Evolutionary conservation across 331 rosid genomes (phyloP).

Genomic region (Quercus phellos): DNA sequence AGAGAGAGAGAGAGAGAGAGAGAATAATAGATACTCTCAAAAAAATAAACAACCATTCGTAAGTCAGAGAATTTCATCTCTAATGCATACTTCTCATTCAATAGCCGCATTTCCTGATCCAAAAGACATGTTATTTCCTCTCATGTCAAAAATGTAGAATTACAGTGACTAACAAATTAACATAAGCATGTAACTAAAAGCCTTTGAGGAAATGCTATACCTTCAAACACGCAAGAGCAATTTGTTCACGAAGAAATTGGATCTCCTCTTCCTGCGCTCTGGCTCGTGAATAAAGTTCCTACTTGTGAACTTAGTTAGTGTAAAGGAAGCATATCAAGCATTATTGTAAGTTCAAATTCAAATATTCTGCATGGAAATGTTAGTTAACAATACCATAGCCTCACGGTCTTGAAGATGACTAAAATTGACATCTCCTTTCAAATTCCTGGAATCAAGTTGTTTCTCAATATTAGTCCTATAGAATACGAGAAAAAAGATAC

Average conservation of each 20-base stretch:
- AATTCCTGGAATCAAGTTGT: constrained; percentile 40
- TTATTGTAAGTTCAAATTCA: constrained; percentile 4
- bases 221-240: constrained; percentile 68
- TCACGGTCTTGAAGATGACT: constrained; percentile 58
- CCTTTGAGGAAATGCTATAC: constrained; percentile 30
- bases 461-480: constrained; percentile 45
- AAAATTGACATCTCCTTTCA: constrained; percentile 36
- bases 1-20: neutral
- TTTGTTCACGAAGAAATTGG: constrained; percentile 70
- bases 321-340: neutral
- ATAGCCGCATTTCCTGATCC: constrained; percentile 67
- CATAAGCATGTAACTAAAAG: neutral
- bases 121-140: constrained; percentile 19
- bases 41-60: constrained; percentile 64
- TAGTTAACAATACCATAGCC: constrained; percentile 45
- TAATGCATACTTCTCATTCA: constrained; percentile 77
- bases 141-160: constrained; percentile 2
- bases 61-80: constrained; percentile 84
- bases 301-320: constrained; percentile 25
- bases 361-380: constrained; percentile 4
- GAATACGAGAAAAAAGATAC: constrained; percentile 2
- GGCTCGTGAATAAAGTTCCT: constrained; percentile 74
- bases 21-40: constrained; percentile 12
- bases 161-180: neutral
- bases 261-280: constrained; percentile 77